These are phyloP conservation scores for Thyridium curvatum DNA, from an alignment of 2,329 filamentous ascomycete species.

Conservation along the genomic window DNA sequence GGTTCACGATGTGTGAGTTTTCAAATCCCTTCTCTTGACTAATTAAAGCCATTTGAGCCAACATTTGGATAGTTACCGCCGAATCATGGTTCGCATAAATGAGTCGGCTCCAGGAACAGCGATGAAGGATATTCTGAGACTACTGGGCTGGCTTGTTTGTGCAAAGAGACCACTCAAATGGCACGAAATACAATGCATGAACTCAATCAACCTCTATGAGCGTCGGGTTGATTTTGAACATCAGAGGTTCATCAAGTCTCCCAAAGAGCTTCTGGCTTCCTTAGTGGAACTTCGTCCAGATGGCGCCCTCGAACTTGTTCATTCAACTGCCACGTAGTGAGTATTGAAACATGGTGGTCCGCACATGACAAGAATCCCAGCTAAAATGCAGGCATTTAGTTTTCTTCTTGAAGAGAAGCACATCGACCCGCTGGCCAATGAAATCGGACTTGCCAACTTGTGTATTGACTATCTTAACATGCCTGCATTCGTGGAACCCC, in stretches of 20 bases:
- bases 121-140: conserved; percentile 7
- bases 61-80: conserved; percentile 9
- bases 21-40: conserved; percentile 3
- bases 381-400: not conserved
- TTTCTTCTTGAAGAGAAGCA: conserved; percentile 4
- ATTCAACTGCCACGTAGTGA: conserved; percentile 25
- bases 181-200: conserved; percentile 31
- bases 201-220: conserved; percentile 22
- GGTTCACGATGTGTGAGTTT: not conserved
- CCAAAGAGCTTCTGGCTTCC: conserved; percentile 24
- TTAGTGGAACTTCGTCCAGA: conserved; percentile 20
- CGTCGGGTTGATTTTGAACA: conserved; percentile 16
- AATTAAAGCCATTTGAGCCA: conserved; percentile 10
- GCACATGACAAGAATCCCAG: no score
- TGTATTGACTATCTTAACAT: conserved; percentile 10
- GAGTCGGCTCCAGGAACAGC: not conserved
- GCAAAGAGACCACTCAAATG: conserved; percentile 29
- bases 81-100: conserved; percentile 10
- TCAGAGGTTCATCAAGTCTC: no score
- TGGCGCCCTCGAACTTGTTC: conserved; percentile 25
- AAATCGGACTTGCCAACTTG: conserved; percentile 12
- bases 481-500: conserved; percentile 1
- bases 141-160: conserved; percentile 31
- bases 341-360: not conserved
- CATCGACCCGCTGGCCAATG: conserved; percentile 3